Evolutionary conservation across 2,329 filamentous ascomycete species (phyloP).

Genomic region (Arthrobotrys iridis): DNA sequence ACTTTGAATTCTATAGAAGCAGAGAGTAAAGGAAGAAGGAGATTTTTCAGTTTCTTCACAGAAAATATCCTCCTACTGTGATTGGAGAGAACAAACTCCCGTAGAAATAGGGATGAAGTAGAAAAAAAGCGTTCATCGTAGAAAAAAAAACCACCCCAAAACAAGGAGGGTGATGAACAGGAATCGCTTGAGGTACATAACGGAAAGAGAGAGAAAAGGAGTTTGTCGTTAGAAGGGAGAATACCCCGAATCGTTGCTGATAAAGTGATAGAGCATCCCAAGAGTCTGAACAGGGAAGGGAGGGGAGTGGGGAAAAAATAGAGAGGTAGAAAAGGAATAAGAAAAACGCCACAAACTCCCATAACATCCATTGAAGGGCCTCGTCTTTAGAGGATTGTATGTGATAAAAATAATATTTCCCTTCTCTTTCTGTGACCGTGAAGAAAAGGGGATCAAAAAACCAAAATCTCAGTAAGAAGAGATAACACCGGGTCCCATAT

Average conservation of each 20-base stretch:
- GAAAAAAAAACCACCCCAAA: constrained; percentile 13
- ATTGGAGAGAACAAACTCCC: background rate
- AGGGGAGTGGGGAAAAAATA: background rate
- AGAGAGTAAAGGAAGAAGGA: background rate
- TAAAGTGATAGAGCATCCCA: constrained; percentile 2
- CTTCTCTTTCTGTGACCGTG: constrained; percentile 16
- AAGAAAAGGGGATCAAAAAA: constrained; percentile 21
- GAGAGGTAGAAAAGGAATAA: background rate
- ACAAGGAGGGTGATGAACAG: background rate
- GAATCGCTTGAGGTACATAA: constrained; percentile 1
- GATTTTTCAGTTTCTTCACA: background rate
- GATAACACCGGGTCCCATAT: constrained; percentile 33
- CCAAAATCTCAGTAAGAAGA: constrained; percentile 13
- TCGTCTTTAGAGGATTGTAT: constrained; percentile 13
- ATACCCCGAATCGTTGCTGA: background rate
- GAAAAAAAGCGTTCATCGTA: background rate
- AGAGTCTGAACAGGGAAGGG: background rate
- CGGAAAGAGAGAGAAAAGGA: background rate
- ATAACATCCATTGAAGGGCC: background rate
- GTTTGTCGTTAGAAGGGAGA: background rate
- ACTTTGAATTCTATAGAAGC: background rate
- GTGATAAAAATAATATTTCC: constrained; percentile 7
- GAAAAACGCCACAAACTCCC: constrained; percentile 32
- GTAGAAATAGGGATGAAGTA: background rate
- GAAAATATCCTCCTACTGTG: background rate